phyloP scores from a whole-genome alignment of 441 rosid genomes.

The Populus hybrid region DNA sequence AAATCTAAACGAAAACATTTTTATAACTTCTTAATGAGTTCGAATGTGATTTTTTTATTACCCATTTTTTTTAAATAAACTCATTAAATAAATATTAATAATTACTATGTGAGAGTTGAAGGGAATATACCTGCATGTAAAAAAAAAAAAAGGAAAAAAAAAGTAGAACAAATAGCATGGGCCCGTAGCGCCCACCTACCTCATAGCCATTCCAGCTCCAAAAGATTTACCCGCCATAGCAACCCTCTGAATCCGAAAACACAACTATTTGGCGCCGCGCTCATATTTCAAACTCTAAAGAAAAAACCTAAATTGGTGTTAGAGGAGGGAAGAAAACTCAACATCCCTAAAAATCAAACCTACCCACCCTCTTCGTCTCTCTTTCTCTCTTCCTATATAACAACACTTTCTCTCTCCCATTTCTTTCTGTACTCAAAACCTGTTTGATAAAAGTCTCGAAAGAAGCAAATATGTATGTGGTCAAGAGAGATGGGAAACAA shows the following conservation, averaged over 20 bases:
- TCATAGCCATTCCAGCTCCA: neutral
- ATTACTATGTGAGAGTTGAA: too few relatives aligned
- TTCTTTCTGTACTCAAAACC: constrained; percentile 9
- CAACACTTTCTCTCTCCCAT: neutral
- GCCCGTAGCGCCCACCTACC: neutral
- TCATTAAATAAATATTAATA: too few relatives aligned
- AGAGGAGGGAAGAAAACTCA: constrained; percentile 5
- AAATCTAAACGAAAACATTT: too few relatives aligned
- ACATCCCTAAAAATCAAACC: constrained; percentile 12
- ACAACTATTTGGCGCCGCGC: neutral
- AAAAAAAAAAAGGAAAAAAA: neutral
- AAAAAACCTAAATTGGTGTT: neutral
- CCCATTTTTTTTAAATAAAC: too few relatives aligned
- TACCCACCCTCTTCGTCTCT: neutral
- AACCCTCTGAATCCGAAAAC: neutral
- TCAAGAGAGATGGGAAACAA: constrained; percentile 87
- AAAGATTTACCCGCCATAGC: neutral
- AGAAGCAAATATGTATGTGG: constrained; percentile 61
- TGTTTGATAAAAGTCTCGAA: constrained; percentile 36
- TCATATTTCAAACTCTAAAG: neutral
- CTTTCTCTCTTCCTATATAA: constrained; percentile 12
- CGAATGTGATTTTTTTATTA: too few relatives aligned
- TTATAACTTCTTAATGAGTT: too few relatives aligned
- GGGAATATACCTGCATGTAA: too few relatives aligned
- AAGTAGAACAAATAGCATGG: neutral